Evolutionary conservation across 305 asterid genomes (phyloP), one percentile per base, ranked within the genome.

Genomic region (Fraxinus latifolia): DNA sequence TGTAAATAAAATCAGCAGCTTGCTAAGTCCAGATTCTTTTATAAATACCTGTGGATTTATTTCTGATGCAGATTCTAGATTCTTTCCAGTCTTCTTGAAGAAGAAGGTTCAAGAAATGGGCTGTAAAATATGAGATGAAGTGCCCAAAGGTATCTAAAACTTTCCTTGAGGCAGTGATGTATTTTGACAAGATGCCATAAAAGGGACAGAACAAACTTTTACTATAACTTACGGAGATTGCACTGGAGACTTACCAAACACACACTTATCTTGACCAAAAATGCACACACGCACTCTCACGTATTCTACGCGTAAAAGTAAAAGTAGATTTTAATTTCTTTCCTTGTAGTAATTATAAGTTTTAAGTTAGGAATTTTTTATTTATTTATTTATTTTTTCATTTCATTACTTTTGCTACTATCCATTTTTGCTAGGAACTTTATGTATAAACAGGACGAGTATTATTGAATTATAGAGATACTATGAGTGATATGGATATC

Each of bases 181-280:
- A 55, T 55, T 55, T 55, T 55, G 25, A 55, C 9, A 5, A 17
- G 31, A 75, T 81, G 80, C 81, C 33, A 77, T 50, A 14, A 78
- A 60, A 55, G 36, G 78, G 79, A 44, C 87, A 39, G 58, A 67
- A 55, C 42, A 83, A 79, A 79, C 47, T 58, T 23, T 79, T 15
- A 77, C 83, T 65, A 74, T 42, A 79, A 80, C 79, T 65, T 65
- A 65, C 9, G 1, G n/a, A 65, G 17, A 65, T 65, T 65, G 73
- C 73, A 65, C 14, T 62, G 14, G 73, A 19, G 73, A 65, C 73
- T 65, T 11, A 12, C 34, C 73, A 25, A 25, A 23, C 72, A 58
- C 11, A 17, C 68, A 17, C 67, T 19, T 55, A 5, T 55, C 65
- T 55, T 55, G 65, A 55, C 25, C 19, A 55, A n/a, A 55, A 17